These are phyloP conservation scores for Nemania bipapillata DNA, from an alignment of 2,329 filamentous ascomycete genomes.

Conservation along the genomic window DNA sequence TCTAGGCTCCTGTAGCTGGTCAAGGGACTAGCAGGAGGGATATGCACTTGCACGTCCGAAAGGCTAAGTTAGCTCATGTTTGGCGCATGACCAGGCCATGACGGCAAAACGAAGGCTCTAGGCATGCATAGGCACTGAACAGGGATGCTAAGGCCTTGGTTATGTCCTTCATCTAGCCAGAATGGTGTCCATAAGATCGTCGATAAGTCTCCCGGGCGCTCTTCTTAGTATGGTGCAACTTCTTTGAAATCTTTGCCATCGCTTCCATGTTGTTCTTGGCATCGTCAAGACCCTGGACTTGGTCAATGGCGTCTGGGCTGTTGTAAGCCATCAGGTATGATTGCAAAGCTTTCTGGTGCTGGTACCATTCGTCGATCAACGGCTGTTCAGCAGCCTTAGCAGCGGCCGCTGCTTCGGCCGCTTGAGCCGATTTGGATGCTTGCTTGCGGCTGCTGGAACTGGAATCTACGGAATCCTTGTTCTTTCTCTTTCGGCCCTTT, in stretches of 20 bases:
- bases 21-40: slow-evolving; percentile 16
- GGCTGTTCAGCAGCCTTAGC: slow-evolving; percentile 54
- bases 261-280: slow-evolving; percentile 62
- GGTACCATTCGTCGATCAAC: slow-evolving; percentile 66
- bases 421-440: slow-evolving; percentile 55
- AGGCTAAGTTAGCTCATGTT: slow-evolving; percentile 37
- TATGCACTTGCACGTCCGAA: slow-evolving; percentile 48
- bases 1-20: slow-evolving; percentile 21
- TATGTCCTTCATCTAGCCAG: slow-evolving; percentile 53
- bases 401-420: slow-evolving; percentile 50
- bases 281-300: slow-evolving; percentile 64
- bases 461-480: slow-evolving; percentile 59
- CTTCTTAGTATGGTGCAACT: slow-evolving; percentile 52
- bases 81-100: slow-evolving; percentile 34
- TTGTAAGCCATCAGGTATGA: slow-evolving; percentile 64
- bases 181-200: slow-evolving; percentile 53
- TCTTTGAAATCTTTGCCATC: slow-evolving; percentile 64
- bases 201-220: slow-evolving; percentile 50
- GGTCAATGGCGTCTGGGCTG: slow-evolving; percentile 64
- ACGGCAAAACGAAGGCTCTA: slow-evolving; percentile 24
- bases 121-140: slow-evolving; percentile 17
- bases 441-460: slow-evolving; percentile 61
- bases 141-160: slow-evolving; percentile 26
- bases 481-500: slow-evolving; percentile 69
- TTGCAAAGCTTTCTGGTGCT: slow-evolving; percentile 72